Evolutionary conservation across 2,329 filamentous ascomycete genomes (phyloP), one percentile per base, ranked within the genome.

Genomic region (Nigrospora sphaerica): DNA sequence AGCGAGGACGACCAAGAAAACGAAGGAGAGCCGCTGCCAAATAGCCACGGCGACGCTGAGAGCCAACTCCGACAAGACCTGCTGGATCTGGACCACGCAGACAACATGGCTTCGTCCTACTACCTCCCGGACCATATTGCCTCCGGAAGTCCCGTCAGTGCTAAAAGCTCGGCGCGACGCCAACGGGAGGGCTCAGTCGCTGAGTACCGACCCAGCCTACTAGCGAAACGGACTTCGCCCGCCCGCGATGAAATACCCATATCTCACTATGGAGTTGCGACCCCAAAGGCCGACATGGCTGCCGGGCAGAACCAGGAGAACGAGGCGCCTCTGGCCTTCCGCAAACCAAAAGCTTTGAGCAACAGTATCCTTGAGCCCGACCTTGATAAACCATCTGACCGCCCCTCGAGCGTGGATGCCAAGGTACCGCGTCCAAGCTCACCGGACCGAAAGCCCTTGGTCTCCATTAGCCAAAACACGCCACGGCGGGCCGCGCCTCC

Each of bases 261-360:
- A 61, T 74, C 77, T n/a, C 71, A 75, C 7, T 84, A 81, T 61
- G 80, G 74, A 54, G 64, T 80, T 13, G 78, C 79, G 39, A 70
- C 73, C 12, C 67, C 76, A 33, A 75, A 78, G 16, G 66, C 76
- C 10, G 72, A 78, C 43, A 61, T 87, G 40, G 80, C 84, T 16
- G 78, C 83, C 1, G 68, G 70, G 4, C 76, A 85, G 50, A 88
- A 95, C 56, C 89, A 95, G 62, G 91, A 96, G 63, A 96, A 96
- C 60, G 81, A 93, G 50, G 75, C 80, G 4, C 83, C 83, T 3
- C 78, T 84, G 23, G 85, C 80, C 0, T 85, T 88, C 64, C 85
- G 78, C 61, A 77, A 67, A 66, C 57, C 74, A 36, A 86, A 83
- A 57, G 70, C 78, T 2, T 69, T 77, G 12, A 70, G 71, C 12